Percentiles rank a stretch among this genome's conserved stretches.
Conservation (phyloP, 306 rosid genomes). For the Lathyrus oleraceus region DNA sequence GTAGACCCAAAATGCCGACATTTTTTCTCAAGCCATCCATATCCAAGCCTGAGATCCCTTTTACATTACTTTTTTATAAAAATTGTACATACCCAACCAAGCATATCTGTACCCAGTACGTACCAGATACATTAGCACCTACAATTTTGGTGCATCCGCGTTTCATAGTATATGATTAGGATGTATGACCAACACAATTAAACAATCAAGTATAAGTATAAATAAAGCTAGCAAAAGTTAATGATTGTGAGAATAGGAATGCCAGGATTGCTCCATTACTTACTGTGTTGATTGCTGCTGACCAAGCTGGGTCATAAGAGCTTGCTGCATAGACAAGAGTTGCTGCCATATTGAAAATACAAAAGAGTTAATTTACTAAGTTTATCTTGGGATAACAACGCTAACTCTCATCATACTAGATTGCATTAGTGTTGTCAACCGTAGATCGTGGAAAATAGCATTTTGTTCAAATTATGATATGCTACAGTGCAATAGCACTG, state of each 20-base stretch:
- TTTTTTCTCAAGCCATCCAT: background rate
- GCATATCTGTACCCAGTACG: background rate
- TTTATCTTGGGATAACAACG: conserved; percentile 13
- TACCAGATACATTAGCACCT: background rate
- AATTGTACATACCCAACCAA: background rate
- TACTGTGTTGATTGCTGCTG: conserved; percentile 69
- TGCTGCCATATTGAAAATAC: conserved; percentile 47
- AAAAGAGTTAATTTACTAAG: conserved; percentile 5
- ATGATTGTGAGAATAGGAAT: conserved; percentile 20
- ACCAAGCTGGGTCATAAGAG: conserved; percentile 63
- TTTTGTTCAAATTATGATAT: background rate
- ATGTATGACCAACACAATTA: background rate
- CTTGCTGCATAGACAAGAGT: conserved; percentile 65
- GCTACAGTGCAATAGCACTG: background rate
- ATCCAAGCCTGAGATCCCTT: background rate
- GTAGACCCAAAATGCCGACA: background rate
- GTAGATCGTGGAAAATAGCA: background rate
- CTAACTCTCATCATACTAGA: conserved; percentile 16
- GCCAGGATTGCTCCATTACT: conserved; percentile 43
- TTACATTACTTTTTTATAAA: background rate
- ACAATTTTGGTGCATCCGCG: background rate
- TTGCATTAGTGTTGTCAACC: background rate
- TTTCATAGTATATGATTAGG: conserved; percentile 16
- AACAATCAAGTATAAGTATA: conserved; percentile 12
- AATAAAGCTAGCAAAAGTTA: conserved; percentile 27